Evolutionary conservation across 106 monocot genomes (phyloP).

Genomic region (Amphibolis antarctica): DNA sequence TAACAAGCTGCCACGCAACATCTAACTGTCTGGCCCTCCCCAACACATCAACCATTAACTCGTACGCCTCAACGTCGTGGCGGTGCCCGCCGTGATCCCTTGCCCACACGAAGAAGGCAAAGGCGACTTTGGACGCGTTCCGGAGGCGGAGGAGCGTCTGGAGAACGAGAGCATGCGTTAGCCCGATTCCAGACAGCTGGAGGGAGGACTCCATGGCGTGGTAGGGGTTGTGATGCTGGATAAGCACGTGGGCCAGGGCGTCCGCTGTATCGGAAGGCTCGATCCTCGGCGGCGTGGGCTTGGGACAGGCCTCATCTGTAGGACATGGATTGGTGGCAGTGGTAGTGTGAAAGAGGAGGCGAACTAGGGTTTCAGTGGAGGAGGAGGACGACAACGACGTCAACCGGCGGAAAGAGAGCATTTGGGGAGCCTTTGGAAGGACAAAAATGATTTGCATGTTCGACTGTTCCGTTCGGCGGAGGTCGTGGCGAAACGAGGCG

Average conservation of each 20-base stretch:
- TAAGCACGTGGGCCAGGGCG: slow-evolving; percentile 49
- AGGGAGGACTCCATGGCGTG: slow-evolving; percentile 81
- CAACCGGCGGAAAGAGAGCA: too few relatives aligned
- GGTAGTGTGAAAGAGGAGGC: background rate
- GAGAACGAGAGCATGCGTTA: slow-evolving; percentile 36
- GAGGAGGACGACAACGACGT: background rate
- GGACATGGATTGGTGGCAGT: background rate
- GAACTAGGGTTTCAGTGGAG: background rate
- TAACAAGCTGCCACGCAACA: slow-evolving; percentile 66
- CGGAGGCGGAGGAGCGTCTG: slow-evolving; percentile 89
- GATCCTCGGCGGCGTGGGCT: slow-evolving; percentile 9
- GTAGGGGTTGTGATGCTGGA: slow-evolving; percentile 91
- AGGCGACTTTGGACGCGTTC: slow-evolving; percentile 70
- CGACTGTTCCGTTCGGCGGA: too few relatives aligned
- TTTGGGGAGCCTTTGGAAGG: too few relatives aligned
- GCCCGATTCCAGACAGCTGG: slow-evolving; percentile 45
- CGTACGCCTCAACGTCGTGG: slow-evolving; percentile 44
- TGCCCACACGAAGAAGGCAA: slow-evolving; percentile 66
- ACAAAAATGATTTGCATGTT: too few relatives aligned
- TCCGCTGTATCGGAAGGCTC: slow-evolving; percentile 41
- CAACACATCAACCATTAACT: slow-evolving; percentile 56
- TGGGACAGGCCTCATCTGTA: background rate
- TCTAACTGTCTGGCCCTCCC: slow-evolving; percentile 82
- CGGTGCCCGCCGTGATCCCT: slow-evolving; percentile 34
- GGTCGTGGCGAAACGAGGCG: too few relatives aligned